Evolutionary conservation across 768 basidiomycete species (phyloP).

Genomic region (Lentinula boryana): DNA sequence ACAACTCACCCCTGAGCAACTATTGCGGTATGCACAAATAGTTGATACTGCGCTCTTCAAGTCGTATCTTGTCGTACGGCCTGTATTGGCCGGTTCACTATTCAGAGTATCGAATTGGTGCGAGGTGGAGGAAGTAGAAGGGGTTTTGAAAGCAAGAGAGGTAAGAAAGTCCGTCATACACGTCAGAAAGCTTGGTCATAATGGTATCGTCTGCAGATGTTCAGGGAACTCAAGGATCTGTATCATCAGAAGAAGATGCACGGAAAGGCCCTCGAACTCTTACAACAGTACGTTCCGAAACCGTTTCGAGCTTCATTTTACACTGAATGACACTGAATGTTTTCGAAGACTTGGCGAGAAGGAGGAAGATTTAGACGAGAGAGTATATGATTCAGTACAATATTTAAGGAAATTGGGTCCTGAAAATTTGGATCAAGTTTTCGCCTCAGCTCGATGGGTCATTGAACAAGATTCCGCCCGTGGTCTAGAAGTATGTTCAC

Average conservation of each 20-base stretch:
- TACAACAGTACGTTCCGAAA: slow-evolving; percentile 63
- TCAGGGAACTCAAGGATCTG: slow-evolving; percentile 80
- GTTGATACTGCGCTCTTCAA: slow-evolving; percentile 96
- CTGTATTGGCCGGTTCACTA: slow-evolving; percentile 75
- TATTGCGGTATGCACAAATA: slow-evolving; percentile 86
- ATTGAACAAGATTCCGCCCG: slow-evolving; percentile 68
- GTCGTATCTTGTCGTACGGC: slow-evolving; percentile 78
- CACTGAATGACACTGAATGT: not conserved
- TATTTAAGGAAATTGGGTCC: slow-evolving; percentile 91
- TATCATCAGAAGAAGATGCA: slow-evolving; percentile 98
- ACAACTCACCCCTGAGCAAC: slow-evolving; percentile 73
- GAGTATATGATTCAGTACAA: slow-evolving; percentile 74
- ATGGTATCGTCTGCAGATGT: slow-evolving; percentile 57
- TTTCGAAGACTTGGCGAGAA: slow-evolving; percentile 67
- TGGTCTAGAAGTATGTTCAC: slow-evolving; percentile 60
- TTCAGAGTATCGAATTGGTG: slow-evolving; percentile 96
- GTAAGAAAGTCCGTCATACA: slow-evolving; percentile 33
- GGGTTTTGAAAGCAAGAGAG: slow-evolving; percentile 72
- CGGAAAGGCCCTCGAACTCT: slow-evolving; percentile 71
- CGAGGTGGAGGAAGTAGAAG: slow-evolving; percentile 91
- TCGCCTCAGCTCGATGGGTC: slow-evolving; percentile 80
- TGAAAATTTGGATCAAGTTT: slow-evolving; percentile 75
- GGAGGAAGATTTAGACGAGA: slow-evolving; percentile 72
- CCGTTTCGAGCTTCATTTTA: not conserved
- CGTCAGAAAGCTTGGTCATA: not conserved